Base-by-base conservation (phyloP, 2,329 filamentous ascomycete genomes). In the Aureobasidium leucospermi region DNA sequence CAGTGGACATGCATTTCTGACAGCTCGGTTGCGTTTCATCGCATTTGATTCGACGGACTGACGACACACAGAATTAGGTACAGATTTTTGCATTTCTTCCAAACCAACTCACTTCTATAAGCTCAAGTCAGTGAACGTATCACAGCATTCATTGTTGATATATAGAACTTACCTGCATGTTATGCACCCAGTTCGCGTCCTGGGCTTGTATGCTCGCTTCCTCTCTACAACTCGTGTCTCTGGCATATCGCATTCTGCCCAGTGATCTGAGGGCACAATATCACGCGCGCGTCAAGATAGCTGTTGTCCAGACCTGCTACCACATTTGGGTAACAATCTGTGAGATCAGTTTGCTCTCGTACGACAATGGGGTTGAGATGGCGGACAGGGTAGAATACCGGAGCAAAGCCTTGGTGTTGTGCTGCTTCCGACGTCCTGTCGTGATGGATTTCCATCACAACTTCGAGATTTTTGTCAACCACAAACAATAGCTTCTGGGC, bases 11-110 rank as follows among this genome's bases (percentile, higher is more conserved):
- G 65, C 81, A 84, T 60, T 79, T 77, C 38, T 76, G 68, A 63
- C 82, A 85, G 42, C 69, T 71, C 1, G 81, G 81, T 60, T 79
- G 81, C 19, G 69, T 71, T 69, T 83, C 81, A 63, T 83, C 81
- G 66, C 81, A 84, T 67, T 83, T 83, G 58, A 83, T 76, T 60
- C 80, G 79, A 53, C 81, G 78, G 38, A 80, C 49, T 53, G 32
- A 9, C n/a, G 5, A 53, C 13, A 9, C 19, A 42, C 16, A 31
- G 28, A 32, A 42, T 23, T 23, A 23, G 23, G 23, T 4, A 23
- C 23, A 8, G 15, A 15, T 1, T 32, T 15, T 2, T 11, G 38
- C 13, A 10, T 42, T 2, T 2, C 4, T 2, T n/a, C 2, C 7
- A 49, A 8, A 7, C 15, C 3, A 15, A 42, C 49, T 53, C 16